Base-by-base conservation (phyloP, 2,329 filamentous ascomycete species). In the Metarhizium anisopliae region DNA sequence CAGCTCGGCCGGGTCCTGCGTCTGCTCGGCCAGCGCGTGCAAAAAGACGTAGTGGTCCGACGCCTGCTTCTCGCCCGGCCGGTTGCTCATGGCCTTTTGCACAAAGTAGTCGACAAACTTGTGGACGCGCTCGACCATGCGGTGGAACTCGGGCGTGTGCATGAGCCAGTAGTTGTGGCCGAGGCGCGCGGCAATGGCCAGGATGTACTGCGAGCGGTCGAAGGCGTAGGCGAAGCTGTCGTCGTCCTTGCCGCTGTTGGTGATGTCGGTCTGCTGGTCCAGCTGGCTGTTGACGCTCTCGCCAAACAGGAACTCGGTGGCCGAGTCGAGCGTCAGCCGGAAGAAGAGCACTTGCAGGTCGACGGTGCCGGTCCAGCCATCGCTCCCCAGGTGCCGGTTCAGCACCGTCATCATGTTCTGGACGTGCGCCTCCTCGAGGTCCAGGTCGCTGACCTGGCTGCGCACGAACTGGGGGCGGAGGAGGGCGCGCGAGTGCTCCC, bases 71-170 rank as follows among this genome's bases (percentile, higher is more conserved):
- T 38, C 64, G 54, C 13, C 56, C n/a, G 42, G 25, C 25, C 25
- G 42, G 18, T 53, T 35, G 70, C 45, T 73, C 68, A 58, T 87
- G 71, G 14, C 83, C 76, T 55, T 74, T 54, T 82, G 78, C 59
- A 89, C 86, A 67, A 82, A 89, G n/a, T 77, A 79, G 60, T 82
- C 77, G 16, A 89, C 79, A 64, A 89, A 90, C 10, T 77, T 68
- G 64, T 90, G 82, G 67, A 90, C 80, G n/a, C 77, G 72, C 36
- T 79, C 77, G 53, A 89, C 84, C 11, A 85, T 80, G 56, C 82
- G 79, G 58, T 74, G 75, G 66, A 90, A 90, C 2, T 82, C 79
- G 52, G 80, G 73, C 2, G 83, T 69, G 38, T 73, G 71, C 16
- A 74, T 66, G 4, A 79, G 59, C 74, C 74, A 78, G 64, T 76